Base-by-base conservation (phyloP, 495 filamentous ascomycete species). In the Aspergillus sclerotiicarbonarius region DNA sequence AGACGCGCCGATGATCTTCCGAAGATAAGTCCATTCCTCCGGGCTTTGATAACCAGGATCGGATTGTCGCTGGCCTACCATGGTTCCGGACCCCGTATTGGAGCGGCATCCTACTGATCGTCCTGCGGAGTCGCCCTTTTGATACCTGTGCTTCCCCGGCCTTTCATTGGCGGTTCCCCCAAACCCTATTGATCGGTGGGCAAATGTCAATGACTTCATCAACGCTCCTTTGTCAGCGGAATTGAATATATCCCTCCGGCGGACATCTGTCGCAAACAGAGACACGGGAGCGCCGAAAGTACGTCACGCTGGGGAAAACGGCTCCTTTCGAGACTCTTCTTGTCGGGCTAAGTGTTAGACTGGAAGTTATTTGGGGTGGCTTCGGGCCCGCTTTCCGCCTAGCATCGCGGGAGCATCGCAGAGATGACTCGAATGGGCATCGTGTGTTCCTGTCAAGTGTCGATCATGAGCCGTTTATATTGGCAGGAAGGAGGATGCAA, bases 1-100 rank as follows among this genome's bases (percentile, higher is more conserved):
- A 41, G 37, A 41, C 51, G 47, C 55, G 20, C 35, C 15, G 56
- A 30, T 33, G 49, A 58, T 58, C 56, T 45, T 52, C 56, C 49
- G 56, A 29, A 46, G 29, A 51, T 58, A 47, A 58, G 48, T 51
- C 39, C 19, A 58, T 13, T 35, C n/a, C n/a, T n/a, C 13, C 49
- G 56, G 49, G 49, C 35, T 58, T 52, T 57, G 46, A 33, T 12
- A 46, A 19, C 19, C 47, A 31, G 47, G 13, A 32, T 50, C 47
- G 20, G 46, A 49, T 49, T 15, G 10, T 5, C 46, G 13, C 46
- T 30, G 20, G 33, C 33, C 33, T 3, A 35, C 33, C 33, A 35
- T 35, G 33, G 37, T 41, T 12, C 37, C 13, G 33, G 33, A 37
- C 33, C n/a, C n/a, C n/a, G n/a, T 9, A 9, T 37, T 37, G 33